phyloP scores from a whole-genome alignment of 306 rosid genomes.

The Trifolium subterraneum region DNA sequence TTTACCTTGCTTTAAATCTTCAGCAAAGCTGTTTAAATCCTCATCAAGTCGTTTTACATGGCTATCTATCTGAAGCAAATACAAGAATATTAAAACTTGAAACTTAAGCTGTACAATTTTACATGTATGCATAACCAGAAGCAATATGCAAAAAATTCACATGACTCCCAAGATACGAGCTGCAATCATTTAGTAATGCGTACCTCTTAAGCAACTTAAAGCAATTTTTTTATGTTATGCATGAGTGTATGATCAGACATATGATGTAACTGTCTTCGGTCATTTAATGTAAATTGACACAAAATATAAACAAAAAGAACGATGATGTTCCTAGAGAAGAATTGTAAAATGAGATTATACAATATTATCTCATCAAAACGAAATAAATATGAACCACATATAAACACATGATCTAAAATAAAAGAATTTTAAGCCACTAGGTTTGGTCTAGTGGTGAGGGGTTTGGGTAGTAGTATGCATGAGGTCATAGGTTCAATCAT shows the following conservation, averaged over 20 bases:
- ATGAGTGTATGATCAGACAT: conserved; percentile 9
- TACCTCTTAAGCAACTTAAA: conserved; percentile 31
- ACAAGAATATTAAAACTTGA: conserved; percentile 43
- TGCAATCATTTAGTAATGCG: background rate
- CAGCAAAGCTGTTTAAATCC: conserved; percentile 88
- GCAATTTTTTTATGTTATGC: background rate
- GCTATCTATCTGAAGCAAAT: conserved; percentile 83
- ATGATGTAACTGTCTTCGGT: background rate
- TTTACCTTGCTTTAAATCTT: conserved; percentile 97
- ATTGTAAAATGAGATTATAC: background rate
- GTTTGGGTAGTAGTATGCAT: no score
- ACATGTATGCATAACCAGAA: conserved; percentile 29
- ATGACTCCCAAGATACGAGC: conserved; percentile 27
- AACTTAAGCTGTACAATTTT: conserved; percentile 29
- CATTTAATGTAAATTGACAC: conserved; percentile 24
- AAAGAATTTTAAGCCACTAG: background rate
- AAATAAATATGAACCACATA: conserved; percentile 9
- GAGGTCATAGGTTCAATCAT: no score
- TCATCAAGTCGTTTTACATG: conserved; percentile 94
- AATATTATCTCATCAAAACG: conserved; percentile 6
- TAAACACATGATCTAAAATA: background rate
- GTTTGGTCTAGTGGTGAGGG: no score
- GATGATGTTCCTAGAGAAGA: background rate
- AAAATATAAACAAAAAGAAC: conserved; percentile 29
- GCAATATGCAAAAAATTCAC: conserved; percentile 21